Evolutionary conservation across 495 filamentous ascomycete species (phyloP).

Genomic region (Aspergillus saccharolyticus): DNA sequence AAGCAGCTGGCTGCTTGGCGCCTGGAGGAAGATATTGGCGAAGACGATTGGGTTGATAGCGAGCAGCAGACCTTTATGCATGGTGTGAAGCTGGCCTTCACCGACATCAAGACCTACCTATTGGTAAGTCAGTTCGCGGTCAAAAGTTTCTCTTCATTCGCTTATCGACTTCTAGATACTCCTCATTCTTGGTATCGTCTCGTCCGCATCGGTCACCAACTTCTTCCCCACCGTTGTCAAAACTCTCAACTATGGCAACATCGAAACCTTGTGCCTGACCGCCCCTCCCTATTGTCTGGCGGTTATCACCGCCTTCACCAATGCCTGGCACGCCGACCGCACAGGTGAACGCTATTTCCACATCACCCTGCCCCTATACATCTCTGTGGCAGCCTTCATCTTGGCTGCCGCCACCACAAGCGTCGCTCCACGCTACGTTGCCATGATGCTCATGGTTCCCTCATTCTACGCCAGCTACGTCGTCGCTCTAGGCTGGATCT

Average conservation of each 20-base stretch:
- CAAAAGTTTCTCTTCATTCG: neutral
- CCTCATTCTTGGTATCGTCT: constrained; percentile 66
- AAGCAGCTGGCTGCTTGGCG: constrained; percentile 63
- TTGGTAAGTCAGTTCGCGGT: constrained; percentile 11
- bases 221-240: constrained; percentile 84
- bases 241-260: constrained; percentile 63
- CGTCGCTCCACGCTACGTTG: constrained; percentile 64
- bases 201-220: constrained; percentile 72
- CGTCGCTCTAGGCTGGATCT: constrained; percentile 73
- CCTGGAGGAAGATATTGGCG: constrained; percentile 71
- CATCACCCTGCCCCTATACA: constrained; percentile 60
- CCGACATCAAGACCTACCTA: constrained; percentile 68
- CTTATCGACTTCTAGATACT: constrained; percentile 42
- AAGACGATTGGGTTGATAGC: constrained; percentile 65
- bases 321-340: constrained; percentile 74
- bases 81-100: constrained; percentile 65
- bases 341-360: constrained; percentile 78
- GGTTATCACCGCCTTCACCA: constrained; percentile 64
- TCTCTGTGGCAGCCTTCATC: constrained; percentile 70
- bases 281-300: constrained; percentile 70
- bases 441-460: constrained; percentile 78
- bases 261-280: constrained; percentile 68
- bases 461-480: constrained; percentile 56
- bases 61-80: constrained; percentile 61
- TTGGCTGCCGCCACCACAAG: constrained; percentile 63